A percentile compares a stretch with the other conserved stretches of the same genome.
Evolutionary conservation across 192 early-diverging fungal genomes (phyloP).

Genomic region (Lobosporangium transversale): DNA sequence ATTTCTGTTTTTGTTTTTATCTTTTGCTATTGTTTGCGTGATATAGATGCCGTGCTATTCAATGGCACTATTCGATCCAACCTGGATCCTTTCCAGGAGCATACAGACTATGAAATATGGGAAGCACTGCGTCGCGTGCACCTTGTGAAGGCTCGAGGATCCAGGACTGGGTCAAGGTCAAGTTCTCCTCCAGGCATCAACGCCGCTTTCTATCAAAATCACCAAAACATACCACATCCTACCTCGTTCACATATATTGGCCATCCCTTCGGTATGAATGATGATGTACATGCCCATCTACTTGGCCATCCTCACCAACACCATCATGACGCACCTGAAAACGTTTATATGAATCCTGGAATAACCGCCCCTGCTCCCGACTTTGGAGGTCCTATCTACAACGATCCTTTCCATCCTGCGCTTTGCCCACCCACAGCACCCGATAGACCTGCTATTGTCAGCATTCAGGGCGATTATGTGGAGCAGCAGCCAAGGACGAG

Average conservation of each 20-base stretch:
- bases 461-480: constrained; percentile 3
- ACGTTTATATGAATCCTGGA: constrained; percentile 26
- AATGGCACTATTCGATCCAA: constrained; percentile 78
- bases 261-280: constrained; percentile 15
- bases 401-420: constrained; percentile 29
- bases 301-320: constrained; percentile 12
- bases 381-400: constrained; percentile 4
- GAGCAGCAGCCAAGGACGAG: constrained; percentile 1
- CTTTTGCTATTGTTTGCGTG: neutral
- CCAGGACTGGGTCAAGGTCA: constrained; percentile 22
- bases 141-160: constrained; percentile 57
- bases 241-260: neutral
- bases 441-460: neutral
- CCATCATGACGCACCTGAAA: constrained; percentile 4
- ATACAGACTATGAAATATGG: constrained; percentile 82
- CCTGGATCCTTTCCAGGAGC: constrained; percentile 88
- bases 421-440: constrained; percentile 1
- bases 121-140: constrained; percentile 80
- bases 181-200: constrained; percentile 6
- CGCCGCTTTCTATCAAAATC: constrained; percentile 10
- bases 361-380: constrained; percentile 8
- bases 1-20: neutral
- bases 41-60: constrained; percentile 60
- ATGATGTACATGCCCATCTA: neutral
- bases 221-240: constrained; percentile 14